Conservation (phyloP, 768 basidiomycete species). For the Hygrophoropsis aurantiaca region DNA sequence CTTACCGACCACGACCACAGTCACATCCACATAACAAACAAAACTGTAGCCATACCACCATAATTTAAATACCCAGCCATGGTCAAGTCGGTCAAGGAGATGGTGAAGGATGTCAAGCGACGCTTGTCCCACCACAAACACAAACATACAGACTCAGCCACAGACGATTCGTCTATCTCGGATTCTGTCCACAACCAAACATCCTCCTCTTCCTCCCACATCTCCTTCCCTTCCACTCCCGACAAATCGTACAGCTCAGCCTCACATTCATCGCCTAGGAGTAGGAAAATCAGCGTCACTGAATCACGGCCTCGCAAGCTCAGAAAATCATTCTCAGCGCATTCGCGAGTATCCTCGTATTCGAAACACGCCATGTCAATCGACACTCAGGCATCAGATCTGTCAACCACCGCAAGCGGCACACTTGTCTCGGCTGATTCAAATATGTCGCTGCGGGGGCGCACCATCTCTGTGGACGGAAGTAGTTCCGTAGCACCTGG, state of each 20-base stretch:
- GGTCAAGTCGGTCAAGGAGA: slow-evolving; percentile 28
- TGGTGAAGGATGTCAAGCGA: slow-evolving; percentile 32
- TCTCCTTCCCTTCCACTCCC: slow-evolving; percentile 6
- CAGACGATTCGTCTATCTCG: slow-evolving; percentile 4
- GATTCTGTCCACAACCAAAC: slow-evolving; percentile 1
- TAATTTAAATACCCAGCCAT: slow-evolving; percentile 23
- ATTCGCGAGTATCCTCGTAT: background rate
- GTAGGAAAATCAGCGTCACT: background rate
- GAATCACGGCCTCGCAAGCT: background rate
- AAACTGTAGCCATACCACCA: too few relatives aligned
- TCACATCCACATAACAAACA: too few relatives aligned
- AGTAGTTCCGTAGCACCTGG: slow-evolving; percentile 4
- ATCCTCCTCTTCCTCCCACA: slow-evolving; percentile 8
- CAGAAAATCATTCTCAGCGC: background rate
- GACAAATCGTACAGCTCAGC: slow-evolving; percentile 3
- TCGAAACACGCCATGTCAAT: background rate
- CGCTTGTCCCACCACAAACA: slow-evolving; percentile 25
- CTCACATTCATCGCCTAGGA: slow-evolving; percentile 11
- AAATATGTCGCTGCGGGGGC: background rate
- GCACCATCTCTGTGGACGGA: slow-evolving; percentile 10
- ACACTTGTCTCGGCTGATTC: slow-evolving; percentile 16
- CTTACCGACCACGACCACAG: too few relatives aligned
- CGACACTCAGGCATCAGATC: background rate
- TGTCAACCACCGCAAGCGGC: slow-evolving; percentile 4
- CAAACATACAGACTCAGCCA: slow-evolving; percentile 1